phyloP scores from a whole-genome alignment of 1,139 yeast genomes.

The Blastobotrys raffinosifermentans region DNA sequence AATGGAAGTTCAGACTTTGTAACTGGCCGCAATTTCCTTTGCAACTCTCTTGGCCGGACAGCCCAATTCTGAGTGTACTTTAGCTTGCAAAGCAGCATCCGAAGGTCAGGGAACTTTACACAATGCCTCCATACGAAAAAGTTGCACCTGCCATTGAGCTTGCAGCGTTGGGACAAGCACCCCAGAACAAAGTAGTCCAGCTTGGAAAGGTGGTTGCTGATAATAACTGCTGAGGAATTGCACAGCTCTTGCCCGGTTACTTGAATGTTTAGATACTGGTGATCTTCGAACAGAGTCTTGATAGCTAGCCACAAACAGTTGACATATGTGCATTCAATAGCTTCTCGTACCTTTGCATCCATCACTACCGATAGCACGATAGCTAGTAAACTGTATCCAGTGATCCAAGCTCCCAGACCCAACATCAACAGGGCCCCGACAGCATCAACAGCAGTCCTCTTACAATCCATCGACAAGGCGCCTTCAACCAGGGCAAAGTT shows the following conservation, averaged over 20 bases:
- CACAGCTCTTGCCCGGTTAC: too few relatives aligned
- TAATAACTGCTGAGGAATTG: constrained; percentile 1
- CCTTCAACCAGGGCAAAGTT: too few relatives aligned
- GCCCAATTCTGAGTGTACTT: constrained; percentile 29
- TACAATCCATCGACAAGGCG: too few relatives aligned
- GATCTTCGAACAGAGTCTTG: too few relatives aligned
- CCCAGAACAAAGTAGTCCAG: constrained; percentile 50
- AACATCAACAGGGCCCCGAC: not conserved
- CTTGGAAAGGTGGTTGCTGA: constrained; percentile 50
- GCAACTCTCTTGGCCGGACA: constrained; percentile 19
- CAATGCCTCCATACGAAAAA: constrained; percentile 27
- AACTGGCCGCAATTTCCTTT: constrained; percentile 17
- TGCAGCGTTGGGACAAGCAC: constrained; percentile 35
- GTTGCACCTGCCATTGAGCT: constrained; percentile 21
- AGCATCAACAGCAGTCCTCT: too few relatives aligned
- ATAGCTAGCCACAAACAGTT: too few relatives aligned
- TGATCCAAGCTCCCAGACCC: too few relatives aligned
- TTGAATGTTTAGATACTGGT: too few relatives aligned
- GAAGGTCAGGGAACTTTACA: constrained; percentile 23
- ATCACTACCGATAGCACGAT: too few relatives aligned
- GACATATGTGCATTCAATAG: too few relatives aligned
- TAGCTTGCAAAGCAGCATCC: constrained; percentile 16
- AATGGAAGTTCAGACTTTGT: constrained; percentile 9
- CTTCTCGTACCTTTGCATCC: too few relatives aligned
- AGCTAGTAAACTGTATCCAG: too few relatives aligned